Conservation (phyloP, 139 green algal genomes). For the Ostreobium quekettii region DNA sequence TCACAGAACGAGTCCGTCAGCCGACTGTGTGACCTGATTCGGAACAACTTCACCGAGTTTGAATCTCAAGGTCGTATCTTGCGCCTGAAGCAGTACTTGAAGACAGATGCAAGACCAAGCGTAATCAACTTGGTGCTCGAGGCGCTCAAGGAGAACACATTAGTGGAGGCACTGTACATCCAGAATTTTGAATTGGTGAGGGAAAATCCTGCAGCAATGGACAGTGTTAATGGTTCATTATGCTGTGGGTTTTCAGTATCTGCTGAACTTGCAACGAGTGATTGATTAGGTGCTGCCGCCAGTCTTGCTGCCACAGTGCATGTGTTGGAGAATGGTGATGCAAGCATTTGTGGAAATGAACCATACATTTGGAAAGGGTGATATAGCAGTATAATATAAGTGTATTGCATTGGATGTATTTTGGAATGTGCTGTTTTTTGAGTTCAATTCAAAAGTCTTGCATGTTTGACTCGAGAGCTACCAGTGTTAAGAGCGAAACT, state of each 20-base stretch:
- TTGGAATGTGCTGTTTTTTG: no score
- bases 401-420: no score
- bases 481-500: no score
- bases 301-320: no score
- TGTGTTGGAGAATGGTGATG: no score
- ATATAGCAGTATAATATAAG: no score
- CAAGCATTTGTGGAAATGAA: no score
- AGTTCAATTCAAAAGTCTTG: no score
- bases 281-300: no score
- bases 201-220: neutral
- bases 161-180: slow-evolving; percentile 57
- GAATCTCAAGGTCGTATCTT: slow-evolving; percentile 40
- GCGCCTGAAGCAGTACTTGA: slow-evolving; percentile 47
- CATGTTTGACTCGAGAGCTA: no score
- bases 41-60: slow-evolving; percentile 32
- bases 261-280: no score
- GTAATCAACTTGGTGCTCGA: slow-evolving; percentile 48
- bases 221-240: neutral
- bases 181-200: slow-evolving; percentile 53
- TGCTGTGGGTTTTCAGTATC: neutral
- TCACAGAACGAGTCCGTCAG: slow-evolving; percentile 17
- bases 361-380: no score
- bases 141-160: slow-evolving; percentile 43
- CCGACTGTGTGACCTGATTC: slow-evolving; percentile 28
- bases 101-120: slow-evolving; percentile 14